These are phyloP conservation scores for Plasmodium inui DNA, from an alignment of 169 alveolate species.

Conservation along the genomic window DNA sequence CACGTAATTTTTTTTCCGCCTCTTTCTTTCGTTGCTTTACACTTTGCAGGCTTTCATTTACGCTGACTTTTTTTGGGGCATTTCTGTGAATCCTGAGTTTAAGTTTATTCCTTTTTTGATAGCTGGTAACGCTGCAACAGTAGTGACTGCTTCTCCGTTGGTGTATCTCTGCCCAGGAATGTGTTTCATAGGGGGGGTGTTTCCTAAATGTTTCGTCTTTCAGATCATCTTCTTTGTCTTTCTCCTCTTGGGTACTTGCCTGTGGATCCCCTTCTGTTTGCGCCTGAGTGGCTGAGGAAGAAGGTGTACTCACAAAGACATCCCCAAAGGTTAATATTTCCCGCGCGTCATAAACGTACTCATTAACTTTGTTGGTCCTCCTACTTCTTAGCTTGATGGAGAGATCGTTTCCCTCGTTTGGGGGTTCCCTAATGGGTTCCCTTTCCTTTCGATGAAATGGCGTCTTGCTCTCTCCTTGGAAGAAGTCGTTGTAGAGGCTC, in stretches of 20 bases:
- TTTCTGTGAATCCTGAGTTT: not conserved
- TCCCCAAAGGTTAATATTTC: constrained; percentile 46
- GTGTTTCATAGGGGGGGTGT: not conserved
- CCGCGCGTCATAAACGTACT: constrained; percentile 65
- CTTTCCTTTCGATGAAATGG: constrained; percentile 26
- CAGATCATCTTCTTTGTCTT: not conserved
- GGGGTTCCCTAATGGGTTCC: constrained; percentile 43
- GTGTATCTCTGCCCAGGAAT: not conserved
- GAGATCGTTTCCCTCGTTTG: constrained; percentile 4
- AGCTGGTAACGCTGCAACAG: not conserved
- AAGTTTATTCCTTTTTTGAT: not conserved
- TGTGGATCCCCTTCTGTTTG: not conserved
- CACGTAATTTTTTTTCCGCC: not conserved
- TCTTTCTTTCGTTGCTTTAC: not conserved
- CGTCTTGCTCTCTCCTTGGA: constrained; percentile 9
- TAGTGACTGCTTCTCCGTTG: not conserved
- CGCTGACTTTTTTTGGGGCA: not conserved
- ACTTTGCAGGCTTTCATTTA: not conserved
- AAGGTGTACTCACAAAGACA: not conserved
- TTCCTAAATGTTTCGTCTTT: not conserved
- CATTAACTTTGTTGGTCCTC: constrained; percentile 12
- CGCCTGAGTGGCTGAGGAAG: not conserved
- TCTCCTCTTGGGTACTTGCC: not conserved
- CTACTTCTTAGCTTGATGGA: constrained; percentile 34
- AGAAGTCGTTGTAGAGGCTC: constrained; percentile 71